Conservation (phyloP, 164 flowering plant species). For the Pachysandra terminalis region DNA sequence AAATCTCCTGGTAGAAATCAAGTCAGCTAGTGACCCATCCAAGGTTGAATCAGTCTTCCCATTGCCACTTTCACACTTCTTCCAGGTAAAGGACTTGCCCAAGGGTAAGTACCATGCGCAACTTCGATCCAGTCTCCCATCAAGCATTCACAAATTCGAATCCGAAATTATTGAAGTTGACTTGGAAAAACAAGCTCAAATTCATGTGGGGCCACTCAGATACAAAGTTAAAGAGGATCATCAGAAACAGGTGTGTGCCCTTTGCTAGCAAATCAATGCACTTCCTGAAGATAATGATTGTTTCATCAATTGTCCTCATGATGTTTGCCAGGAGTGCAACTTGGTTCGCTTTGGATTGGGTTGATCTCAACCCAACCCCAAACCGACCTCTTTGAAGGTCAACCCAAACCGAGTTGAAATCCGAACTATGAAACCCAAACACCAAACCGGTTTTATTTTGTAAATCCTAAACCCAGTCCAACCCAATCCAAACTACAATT, state of each 20-base stretch:
- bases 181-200: slow-evolving; percentile 60
- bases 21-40: slow-evolving; percentile 66
- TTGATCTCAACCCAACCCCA: too few species aligned
- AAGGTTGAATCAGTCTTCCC: slow-evolving; percentile 66
- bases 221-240: slow-evolving; percentile 60
- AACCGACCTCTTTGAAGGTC: too few species aligned
- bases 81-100: slow-evolving; percentile 78
- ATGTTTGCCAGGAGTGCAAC: too few species aligned
- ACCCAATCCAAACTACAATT: too few species aligned
- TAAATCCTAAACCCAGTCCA: too few species aligned
- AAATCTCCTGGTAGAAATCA: slow-evolving; percentile 75
- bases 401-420: too few species aligned
- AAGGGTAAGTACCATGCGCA: slow-evolving; percentile 72
- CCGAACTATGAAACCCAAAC: too few species aligned
- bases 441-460: too few species aligned
- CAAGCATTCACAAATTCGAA: slow-evolving; percentile 54
- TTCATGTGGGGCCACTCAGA: slow-evolving; percentile 82
- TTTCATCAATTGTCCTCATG: not conserved
- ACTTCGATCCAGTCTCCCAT: slow-evolving; percentile 54
- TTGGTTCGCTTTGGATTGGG: too few species aligned
- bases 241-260: slow-evolving; percentile 63
- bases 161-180: slow-evolving; percentile 86
- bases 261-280: not conserved
- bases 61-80: slow-evolving; percentile 80
- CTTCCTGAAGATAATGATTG: not conserved